Evolutionary conservation across 441 rosid genomes (phyloP).

Genomic region (Oxalis stricta): DNA sequence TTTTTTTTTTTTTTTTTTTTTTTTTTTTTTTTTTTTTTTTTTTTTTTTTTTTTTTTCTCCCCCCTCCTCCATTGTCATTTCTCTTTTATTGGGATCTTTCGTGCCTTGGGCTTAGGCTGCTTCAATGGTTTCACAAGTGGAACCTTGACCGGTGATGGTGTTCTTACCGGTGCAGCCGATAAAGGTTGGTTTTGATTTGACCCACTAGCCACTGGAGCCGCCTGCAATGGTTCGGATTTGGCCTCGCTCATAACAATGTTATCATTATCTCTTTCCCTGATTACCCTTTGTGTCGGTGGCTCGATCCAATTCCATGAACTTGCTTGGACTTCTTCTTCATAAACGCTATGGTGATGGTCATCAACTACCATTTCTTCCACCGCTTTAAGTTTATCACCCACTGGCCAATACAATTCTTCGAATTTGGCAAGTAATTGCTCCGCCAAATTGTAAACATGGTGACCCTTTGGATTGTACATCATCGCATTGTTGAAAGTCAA

Average conservation of each 20-base stretch:
- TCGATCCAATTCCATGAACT: constrained; percentile 41
- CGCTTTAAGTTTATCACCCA: constrained; percentile 24
- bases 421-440: constrained; percentile 38
- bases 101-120: constrained; percentile 92
- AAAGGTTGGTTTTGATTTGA: constrained; percentile 9
- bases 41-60: too few relatives aligned
- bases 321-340: constrained; percentile 24
- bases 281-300: constrained; percentile 16
- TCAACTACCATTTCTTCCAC: constrained; percentile 9
- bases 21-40: too few relatives aligned
- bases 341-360: neutral
- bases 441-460: constrained; percentile 48
- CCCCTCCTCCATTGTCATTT: constrained; percentile 80
- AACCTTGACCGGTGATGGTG: constrained; percentile 30
- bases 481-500: constrained; percentile 72
- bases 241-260: constrained; percentile 6
- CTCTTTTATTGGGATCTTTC: constrained; percentile 80
- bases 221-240: constrained; percentile 23
- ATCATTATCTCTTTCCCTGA: constrained; percentile 17
- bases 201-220: constrained; percentile 5
- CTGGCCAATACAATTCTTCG: constrained; percentile 39
- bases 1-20: too few relatives aligned
- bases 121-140: constrained; percentile 39
- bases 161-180: constrained; percentile 26
- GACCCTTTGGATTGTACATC: constrained; percentile 72